Base-by-base conservation (phyloP, 176 grass and related monocot genomes). In the Juncus inflexus region DNA sequence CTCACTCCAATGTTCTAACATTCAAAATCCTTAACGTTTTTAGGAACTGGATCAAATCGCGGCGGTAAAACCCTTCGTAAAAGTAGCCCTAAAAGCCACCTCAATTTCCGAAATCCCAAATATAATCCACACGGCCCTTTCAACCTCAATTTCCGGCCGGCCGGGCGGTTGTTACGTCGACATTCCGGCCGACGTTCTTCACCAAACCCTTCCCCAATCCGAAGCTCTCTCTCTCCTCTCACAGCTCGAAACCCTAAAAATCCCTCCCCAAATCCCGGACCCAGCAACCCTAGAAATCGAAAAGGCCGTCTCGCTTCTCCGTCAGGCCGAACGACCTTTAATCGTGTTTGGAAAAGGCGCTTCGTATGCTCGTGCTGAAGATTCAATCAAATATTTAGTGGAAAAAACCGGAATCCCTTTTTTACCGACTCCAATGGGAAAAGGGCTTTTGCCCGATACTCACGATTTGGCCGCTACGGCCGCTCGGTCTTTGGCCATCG, bases 371-470 rank as follows among this genome's bases (percentile, higher is more conserved):
- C 80, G 80, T 4, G 85, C 88, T 7, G 94, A 97, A 77, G 85
- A 70, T 43, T 50, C 77, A 3, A 69, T 97, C 37, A 79, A 66
- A 60, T 91, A 84, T 74, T 83, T 97, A 35, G 79, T 97, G 14
- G 92, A 97, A 52, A 84, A 79, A 7, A 86, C 85, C 13, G 82
- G 92, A 54, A 89, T 91, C 63, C 87, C 87, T 9, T 91, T 97
- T 63, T 87, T 97, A 41, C 85, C 92, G 3, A 97, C 92, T 6
- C 87, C 92, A 15, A 97, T 97, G 92, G 92, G 92, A 9, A 97
- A 97, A 42, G 92, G 92, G 35, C 65, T 97, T 55, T 62, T 97
- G 60, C 82, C 87, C 4, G 92, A 97, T 61, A 15, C 72, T 1
- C 92, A 97, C 50, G 84, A 79, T 7, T 87, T 97, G 3, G 90